Base-by-base conservation (phyloP, 192 early-diverging fungal genomes). In the Mycoemilia scoparia region DNA sequence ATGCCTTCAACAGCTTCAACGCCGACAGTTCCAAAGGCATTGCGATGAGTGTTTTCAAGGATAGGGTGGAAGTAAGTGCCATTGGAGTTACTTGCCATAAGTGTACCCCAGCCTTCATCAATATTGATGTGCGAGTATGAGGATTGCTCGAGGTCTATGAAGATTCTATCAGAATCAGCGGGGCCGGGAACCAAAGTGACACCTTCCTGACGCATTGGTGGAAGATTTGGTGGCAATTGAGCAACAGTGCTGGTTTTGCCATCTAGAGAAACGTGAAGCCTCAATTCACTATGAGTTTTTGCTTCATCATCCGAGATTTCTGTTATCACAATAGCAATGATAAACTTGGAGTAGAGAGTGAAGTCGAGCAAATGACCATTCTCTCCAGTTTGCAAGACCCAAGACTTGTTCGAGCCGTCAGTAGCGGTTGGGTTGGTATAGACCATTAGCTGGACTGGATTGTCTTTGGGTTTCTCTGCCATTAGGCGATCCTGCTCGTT, bases 1-100 rank as follows among this genome's bases (percentile, higher is more conserved):
- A 96, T 64, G 3, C 89, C 83, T 17, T 76, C 74, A 27, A 98
- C 77, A 38, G 80, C 82, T 53, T 90, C 89, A 50, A 87, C 79
- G 40, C 96, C 95, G 4, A 98, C 89, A 38, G 64, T 34, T 7
- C 82, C 83, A 1, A 34, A 13, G 4, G 41, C 45, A 41, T 85
- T 70, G 27, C 84, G 69, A 53, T 93, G 90, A 1, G 85, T 84
- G 52, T 84, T 64, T 21, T 76, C 57, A 21, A 95, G 65, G 7
- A 75, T 70, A 15, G 67, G 42, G 27, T 76, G 73, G 57, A 74
- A 96, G 51, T 66, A 78, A 6, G 74, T 73, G 25, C 84, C 87
- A 32, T 90, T 74, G 29, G 64, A 66, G 55, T 89, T 87, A 31
- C 86, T 88, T 39, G 84, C 87, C 63, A 89, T 88, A 9, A 98